Percentiles rank a stretch among this genome's conserved stretches.
Conservation (phyloP, 1,284 basidiomycete genomes). For the Grifola frondosa region DNA sequence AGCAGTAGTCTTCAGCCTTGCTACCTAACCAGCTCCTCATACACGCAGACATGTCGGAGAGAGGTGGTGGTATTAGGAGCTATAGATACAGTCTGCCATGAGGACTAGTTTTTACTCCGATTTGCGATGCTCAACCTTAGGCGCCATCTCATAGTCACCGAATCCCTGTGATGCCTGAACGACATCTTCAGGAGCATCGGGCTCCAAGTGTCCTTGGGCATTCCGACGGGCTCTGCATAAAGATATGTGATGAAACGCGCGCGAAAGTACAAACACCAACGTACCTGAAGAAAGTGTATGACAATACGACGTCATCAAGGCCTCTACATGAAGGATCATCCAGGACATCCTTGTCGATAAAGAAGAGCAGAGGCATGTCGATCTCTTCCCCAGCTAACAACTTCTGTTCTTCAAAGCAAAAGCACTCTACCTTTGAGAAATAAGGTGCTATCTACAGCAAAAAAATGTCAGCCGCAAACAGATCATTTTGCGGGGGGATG, state of each 20-base stretch:
- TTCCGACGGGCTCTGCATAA: conserved; percentile 73
- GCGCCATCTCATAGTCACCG: conserved; percentile 53
- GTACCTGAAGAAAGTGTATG: conserved; percentile 97
- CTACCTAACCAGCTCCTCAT: too few relatives aligned
- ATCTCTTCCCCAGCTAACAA: conserved; percentile 95
- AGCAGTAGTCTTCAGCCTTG: too few relatives aligned
- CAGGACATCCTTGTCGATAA: conserved; percentile 95
- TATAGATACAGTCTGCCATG: too few relatives aligned
- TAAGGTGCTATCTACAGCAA: conserved; percentile 88
- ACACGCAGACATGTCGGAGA: too few relatives aligned
- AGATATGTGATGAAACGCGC: background rate
- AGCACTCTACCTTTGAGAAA: conserved; percentile 99
- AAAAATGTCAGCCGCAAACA: background rate
- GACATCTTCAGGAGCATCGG: conserved; percentile 78
- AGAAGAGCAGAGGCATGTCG: conserved; percentile 97
- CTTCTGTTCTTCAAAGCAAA: conserved; percentile 99
- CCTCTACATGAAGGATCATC: conserved; percentile 88
- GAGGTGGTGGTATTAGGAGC: background rate
- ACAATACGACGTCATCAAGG: conserved; percentile 90
- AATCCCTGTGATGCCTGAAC: conserved; percentile 80
- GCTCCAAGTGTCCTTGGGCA: conserved; percentile 77
- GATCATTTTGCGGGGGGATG: background rate
- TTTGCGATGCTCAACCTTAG: conserved; percentile 31
- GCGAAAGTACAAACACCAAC: conserved; percentile 23
- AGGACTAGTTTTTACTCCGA: background rate